Conservation (phyloP, 1,139 yeast genomes). For the Candida neerlandica region DNA sequence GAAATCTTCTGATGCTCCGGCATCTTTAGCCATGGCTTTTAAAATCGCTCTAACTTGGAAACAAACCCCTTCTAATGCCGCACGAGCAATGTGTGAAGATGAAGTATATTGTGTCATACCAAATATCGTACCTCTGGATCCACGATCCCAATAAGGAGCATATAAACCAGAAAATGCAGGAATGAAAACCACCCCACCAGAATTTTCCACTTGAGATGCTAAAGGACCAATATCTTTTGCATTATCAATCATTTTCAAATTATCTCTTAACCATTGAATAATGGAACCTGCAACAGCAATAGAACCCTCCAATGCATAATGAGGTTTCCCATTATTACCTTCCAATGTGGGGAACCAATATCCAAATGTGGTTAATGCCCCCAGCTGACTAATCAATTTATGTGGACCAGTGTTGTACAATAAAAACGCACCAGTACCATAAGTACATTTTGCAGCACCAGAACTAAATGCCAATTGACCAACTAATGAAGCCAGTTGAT, state of each 20-base stretch:
- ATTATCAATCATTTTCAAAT: slow-evolving; percentile 75
- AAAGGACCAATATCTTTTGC: slow-evolving; percentile 90
- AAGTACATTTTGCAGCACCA: slow-evolving; percentile 95
- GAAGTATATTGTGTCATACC: slow-evolving; percentile 91
- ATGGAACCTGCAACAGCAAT: slow-evolving; percentile 96
- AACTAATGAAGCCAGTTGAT: slow-evolving; percentile 90
- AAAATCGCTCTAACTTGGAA: slow-evolving; percentile 91
- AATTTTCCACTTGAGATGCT: slow-evolving; percentile 76
- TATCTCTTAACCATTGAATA: slow-evolving; percentile 93
- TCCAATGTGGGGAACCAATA: slow-evolving; percentile 78
- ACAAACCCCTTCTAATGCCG: slow-evolving; percentile 94
- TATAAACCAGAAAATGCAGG: slow-evolving; percentile 94
- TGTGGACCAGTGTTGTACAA: slow-evolving; percentile 82
- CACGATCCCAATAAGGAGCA: slow-evolving; percentile 96
- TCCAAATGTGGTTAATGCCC: slow-evolving; percentile 87
- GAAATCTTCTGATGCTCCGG: slow-evolving; percentile 57
- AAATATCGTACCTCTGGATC: slow-evolving; percentile 88
- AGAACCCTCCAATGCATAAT: slow-evolving; percentile 91
- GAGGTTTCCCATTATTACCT: slow-evolving; percentile 61
- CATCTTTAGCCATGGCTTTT: slow-evolving; percentile 87
- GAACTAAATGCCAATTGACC: slow-evolving; percentile 86
- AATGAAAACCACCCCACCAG: slow-evolving; percentile 93
- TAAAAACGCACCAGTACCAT: slow-evolving; percentile 94
- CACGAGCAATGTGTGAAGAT: slow-evolving; percentile 87
- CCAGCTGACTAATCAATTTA: slow-evolving; percentile 69